phyloP scores from a whole-genome alignment of 106 monocot genomes.

The Triglochin maritima region DNA sequence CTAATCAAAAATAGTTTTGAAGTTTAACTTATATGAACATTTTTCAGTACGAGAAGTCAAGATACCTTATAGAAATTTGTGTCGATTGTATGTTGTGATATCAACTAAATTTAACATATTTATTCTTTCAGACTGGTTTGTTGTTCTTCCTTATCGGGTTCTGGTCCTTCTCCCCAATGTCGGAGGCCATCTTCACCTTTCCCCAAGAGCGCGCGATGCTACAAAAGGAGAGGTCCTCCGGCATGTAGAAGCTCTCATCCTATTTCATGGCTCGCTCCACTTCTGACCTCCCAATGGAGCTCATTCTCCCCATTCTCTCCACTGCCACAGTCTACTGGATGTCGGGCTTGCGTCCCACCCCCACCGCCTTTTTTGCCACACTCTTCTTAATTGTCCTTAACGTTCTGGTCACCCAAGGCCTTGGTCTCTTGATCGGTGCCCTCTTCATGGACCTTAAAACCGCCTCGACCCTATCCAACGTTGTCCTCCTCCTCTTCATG shows the following conservation, averaged over 20 bases:
- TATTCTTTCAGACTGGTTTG: slow-evolving; percentile 31
- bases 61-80: no score
- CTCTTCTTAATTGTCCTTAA: slow-evolving; percentile 12
- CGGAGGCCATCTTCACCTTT: slow-evolving; percentile 51
- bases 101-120: no score
- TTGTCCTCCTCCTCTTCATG: slow-evolving; percentile 51
- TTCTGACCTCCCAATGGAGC: slow-evolving; percentile 52
- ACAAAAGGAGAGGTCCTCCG: slow-evolving; percentile 42
- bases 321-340: slow-evolving; percentile 42
- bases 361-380: slow-evolving; percentile 18
- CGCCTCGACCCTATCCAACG: slow-evolving; percentile 29
- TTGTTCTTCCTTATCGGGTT: slow-evolving; percentile 41
- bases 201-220: slow-evolving; percentile 45
- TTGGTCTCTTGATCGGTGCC: slow-evolving; percentile 42
- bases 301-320: slow-evolving; percentile 31
- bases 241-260: slow-evolving; percentile 59
- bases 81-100: no score
- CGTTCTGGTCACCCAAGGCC: slow-evolving; percentile 34
- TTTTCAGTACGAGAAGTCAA: no score
- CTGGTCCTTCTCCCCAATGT: slow-evolving; percentile 47
- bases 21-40: no score
- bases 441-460: slow-evolving; percentile 37
- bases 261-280: slow-evolving; percentile 37
- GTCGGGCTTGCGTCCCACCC: slow-evolving; percentile 26
- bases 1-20: no score